These are phyloP conservation scores for Colletotrichum sp. DNA, from an alignment of 2,329 filamentous ascomycete genomes.

Conservation along the genomic window DNA sequence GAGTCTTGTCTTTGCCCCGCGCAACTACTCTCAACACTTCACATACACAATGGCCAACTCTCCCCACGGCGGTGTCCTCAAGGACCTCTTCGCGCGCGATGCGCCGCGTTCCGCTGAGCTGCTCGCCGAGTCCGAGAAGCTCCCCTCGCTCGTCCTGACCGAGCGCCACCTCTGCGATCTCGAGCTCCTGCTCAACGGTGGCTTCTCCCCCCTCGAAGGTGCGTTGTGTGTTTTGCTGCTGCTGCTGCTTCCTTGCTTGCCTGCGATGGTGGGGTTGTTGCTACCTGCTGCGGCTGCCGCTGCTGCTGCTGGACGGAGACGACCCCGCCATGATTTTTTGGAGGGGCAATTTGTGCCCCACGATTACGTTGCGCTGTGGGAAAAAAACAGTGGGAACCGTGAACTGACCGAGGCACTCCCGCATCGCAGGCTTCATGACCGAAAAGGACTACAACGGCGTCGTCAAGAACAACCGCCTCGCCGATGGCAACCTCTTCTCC, in stretches of 20 bases:
- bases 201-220: constrained; percentile 98
- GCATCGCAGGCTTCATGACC: constrained; percentile 87
- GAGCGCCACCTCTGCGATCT: constrained; percentile 98
- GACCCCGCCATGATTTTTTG: constrained; percentile 17
- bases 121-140: constrained; percentile 80
- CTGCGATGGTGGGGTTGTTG: constrained; percentile 18
- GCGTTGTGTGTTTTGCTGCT: constrained; percentile 35
- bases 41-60: constrained; percentile 65
- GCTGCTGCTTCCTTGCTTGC: neutral
- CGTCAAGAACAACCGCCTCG: constrained; percentile 85
- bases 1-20: neutral
- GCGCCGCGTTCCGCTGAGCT: constrained; percentile 82
- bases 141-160: constrained; percentile 83
- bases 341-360: constrained; percentile 6
- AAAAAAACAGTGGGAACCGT: neutral
- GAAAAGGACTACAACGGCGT: constrained; percentile 95
- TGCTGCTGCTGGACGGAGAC: constrained; percentile 5
- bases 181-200: constrained; percentile 95
- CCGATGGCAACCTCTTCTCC: constrained; percentile 88
- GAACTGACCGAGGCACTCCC: constrained; percentile 7
- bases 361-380: constrained; percentile 3
- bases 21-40: neutral
- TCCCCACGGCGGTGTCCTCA: constrained; percentile 91
- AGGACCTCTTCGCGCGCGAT: constrained; percentile 97
- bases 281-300: neutral